These are phyloP conservation scores for Penicillium vulpinum DNA, from an alignment of 2,329 filamentous ascomycete species.

Conservation along the genomic window DNA sequence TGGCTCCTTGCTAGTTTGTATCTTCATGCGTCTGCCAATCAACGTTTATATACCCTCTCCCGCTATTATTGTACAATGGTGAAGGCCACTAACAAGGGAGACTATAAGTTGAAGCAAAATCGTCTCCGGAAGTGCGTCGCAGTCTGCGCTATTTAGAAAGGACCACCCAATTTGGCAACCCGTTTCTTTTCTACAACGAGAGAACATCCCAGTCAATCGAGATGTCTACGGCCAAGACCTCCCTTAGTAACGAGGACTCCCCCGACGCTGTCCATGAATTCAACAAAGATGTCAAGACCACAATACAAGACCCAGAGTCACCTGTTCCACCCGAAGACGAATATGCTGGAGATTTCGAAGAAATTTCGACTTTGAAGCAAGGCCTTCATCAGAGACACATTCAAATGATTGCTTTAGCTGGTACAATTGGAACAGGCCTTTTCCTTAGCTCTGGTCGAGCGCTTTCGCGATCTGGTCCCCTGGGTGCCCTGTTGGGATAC, in stretches of 20 bases:
- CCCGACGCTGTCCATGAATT: background rate
- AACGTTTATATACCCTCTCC: background rate
- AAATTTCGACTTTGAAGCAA: background rate
- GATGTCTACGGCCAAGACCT: background rate
- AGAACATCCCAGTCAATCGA: background rate
- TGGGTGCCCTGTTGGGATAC: constrained; percentile 11
- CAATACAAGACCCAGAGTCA: background rate
- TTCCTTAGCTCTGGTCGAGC: constrained; percentile 13
- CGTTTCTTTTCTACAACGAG: no score
- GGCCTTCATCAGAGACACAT: background rate
- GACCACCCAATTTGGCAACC: background rate
- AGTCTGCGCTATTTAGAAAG: background rate
- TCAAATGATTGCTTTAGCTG: background rate
- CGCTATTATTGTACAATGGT: background rate
- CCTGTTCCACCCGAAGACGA: background rate
- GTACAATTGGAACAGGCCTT: constrained; percentile 9
- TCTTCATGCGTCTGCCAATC: background rate
- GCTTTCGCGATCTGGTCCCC: constrained; percentile 11
- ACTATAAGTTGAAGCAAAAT: background rate
- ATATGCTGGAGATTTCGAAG: background rate
- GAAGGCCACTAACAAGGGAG: background rate
- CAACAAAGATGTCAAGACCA: background rate
- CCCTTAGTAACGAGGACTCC: background rate
- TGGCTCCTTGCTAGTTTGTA: background rate
- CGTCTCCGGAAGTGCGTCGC: background rate